Evolutionary conservation across 345 rosid species (phyloP).

Genomic region (Gossypium bickii): DNA sequence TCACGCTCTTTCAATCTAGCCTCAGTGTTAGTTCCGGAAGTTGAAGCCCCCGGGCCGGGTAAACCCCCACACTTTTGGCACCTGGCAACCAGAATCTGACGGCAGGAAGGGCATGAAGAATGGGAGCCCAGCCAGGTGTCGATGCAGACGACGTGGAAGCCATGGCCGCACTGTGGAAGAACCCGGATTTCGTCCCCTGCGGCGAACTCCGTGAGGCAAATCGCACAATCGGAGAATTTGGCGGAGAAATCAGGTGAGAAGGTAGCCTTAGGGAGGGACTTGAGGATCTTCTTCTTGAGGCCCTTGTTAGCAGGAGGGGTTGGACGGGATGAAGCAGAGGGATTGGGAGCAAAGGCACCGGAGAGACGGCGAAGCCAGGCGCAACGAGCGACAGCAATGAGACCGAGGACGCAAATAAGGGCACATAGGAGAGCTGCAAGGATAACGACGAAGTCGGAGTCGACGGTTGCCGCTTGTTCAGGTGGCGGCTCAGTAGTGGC

Average conservation of each 20-base stretch:
- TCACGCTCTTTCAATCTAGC: conserved; percentile 42
- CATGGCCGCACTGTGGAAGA: conserved; percentile 86
- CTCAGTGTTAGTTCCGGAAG: conserved; percentile 34
- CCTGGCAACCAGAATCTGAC: conserved; percentile 56
- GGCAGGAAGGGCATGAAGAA: conserved; percentile 96
- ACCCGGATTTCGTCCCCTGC: conserved; percentile 77
- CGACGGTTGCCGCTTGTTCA: conserved; percentile 27
- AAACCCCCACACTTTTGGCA: conserved; percentile 77
- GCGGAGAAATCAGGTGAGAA: conserved; percentile 45
- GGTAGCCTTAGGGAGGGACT: conserved; percentile 60
- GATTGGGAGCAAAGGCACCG: conserved; percentile 22
- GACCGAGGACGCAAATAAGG: conserved; percentile 74
- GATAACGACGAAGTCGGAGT: conserved; percentile 75
- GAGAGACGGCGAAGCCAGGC: conserved; percentile 84
- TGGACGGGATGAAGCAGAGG: conserved; percentile 19
- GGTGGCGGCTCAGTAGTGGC: conserved; percentile 20
- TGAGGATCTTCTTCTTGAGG: conserved; percentile 73
- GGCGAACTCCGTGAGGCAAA: conserved; percentile 66
- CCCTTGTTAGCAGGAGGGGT: conserved; percentile 67
- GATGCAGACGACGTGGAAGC: conserved; percentile 80
- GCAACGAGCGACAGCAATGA: conserved; percentile 78
- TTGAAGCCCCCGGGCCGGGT: conserved; percentile 32
- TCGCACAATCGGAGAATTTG: conserved; percentile 65
- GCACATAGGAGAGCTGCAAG: conserved; percentile 90
- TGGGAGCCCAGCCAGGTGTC: conserved; percentile 93